These are phyloP conservation scores for Tylopilus sp. DNA, from an alignment of 768 basidiomycete genomes.

Conservation along the genomic window DNA sequence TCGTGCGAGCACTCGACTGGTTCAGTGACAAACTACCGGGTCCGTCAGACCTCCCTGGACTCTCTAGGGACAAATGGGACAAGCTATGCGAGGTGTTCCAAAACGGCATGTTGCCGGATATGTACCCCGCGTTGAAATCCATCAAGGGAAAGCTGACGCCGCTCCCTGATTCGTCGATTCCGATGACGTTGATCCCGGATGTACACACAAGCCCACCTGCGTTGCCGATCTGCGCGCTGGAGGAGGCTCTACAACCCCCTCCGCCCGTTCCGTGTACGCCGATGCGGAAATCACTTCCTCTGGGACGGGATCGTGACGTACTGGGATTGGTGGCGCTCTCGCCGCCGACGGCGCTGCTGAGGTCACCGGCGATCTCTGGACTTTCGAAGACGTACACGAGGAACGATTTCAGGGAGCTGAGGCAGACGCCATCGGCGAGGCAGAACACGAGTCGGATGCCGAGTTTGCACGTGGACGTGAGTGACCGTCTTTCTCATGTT, in stretches of 20 bases:
- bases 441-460: constrained; percentile 85
- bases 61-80: constrained; percentile 45
- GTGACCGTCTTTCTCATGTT: constrained; percentile 28
- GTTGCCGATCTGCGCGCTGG: constrained; percentile 45
- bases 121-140: constrained; percentile 29
- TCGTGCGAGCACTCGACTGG: constrained; percentile 55
- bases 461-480: constrained; percentile 77
- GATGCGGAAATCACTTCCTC: constrained; percentile 34
- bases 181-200: constrained; percentile 35
- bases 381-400: constrained; percentile 93
- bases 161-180: constrained; percentile 19
- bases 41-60: constrained; percentile 46
- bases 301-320: constrained; percentile 31
- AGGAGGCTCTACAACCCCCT: constrained; percentile 43
- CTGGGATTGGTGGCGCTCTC: constrained; percentile 64
- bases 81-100: constrained; percentile 41
- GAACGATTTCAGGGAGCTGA: constrained; percentile 72
- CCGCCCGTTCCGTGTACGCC: constrained; percentile 51
- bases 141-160: constrained; percentile 33
- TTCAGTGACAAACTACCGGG: constrained; percentile 41
- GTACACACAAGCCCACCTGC: constrained; percentile 8
- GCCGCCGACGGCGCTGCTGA: constrained; percentile 64
- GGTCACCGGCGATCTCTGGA: constrained; percentile 72
- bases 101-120: constrained; percentile 25
- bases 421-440: constrained; percentile 63